These are phyloP conservation scores for Eucalyptus sp. DNA, from an alignment of 345 rosid species.

Conservation along the genomic window DNA sequence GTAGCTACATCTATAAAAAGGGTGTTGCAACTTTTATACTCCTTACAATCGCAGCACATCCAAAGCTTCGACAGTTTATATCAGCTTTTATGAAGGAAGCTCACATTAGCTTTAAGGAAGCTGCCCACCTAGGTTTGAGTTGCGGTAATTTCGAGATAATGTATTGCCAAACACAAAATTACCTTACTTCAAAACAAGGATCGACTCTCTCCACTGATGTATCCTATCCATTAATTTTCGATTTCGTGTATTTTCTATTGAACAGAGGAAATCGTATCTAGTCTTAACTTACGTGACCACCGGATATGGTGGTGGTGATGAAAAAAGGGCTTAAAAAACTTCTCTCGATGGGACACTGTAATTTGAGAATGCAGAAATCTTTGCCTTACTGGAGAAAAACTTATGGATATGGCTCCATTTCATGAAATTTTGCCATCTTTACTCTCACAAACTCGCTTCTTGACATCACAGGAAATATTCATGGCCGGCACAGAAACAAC, in stretches of 20 bases:
- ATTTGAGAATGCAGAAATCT: neutral
- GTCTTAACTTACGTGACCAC: neutral
- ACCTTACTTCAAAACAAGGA: neutral
- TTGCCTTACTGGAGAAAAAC: neutral
- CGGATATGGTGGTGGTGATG: neutral
- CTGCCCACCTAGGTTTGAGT: neutral
- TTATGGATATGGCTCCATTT: neutral
- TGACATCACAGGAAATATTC: conserved; percentile 38
- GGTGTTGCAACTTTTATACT: neutral
- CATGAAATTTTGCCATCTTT: neutral
- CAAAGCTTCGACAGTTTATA: neutral
- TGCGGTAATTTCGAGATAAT: too few relatives aligned
- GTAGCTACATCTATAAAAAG: neutral
- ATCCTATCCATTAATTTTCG: neutral
- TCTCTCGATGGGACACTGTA: neutral
- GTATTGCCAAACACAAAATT: neutral
- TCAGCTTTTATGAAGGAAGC: neutral
- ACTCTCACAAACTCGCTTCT: neutral
- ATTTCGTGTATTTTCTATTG: neutral
- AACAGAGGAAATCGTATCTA: neutral
- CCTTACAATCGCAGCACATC: neutral
- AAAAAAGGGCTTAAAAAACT: neutral
- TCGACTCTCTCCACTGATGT: neutral
- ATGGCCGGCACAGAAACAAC: conserved; percentile 51
- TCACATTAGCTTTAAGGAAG: neutral